Base-by-base conservation (phyloP, 257 asterid species). In the Rauvolfia tetraphylla region DNA sequence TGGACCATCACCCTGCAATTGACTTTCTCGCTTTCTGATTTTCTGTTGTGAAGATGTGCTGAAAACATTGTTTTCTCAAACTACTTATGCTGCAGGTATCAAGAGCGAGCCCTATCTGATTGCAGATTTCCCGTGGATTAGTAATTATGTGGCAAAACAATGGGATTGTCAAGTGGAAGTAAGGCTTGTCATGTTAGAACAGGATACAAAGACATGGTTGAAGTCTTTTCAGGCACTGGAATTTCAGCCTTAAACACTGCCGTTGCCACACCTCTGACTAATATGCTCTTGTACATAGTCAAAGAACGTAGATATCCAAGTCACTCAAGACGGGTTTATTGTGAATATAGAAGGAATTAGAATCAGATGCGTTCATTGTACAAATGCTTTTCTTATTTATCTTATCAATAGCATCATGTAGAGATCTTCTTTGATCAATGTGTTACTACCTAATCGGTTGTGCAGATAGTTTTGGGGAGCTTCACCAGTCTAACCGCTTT, bases 91-190 rank as follows among this genome's bases (percentile, higher is more conserved):
- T 88, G 90, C 90, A 89, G 97, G 93, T 83, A 73, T 91, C 96
- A 57, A 91, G 93, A 86, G 94, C 94, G 72, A 93, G 98, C 84
- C 97, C 96, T 57, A 88, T 90, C 76, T 89, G 89, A 83, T 38
- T 29, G 68, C 25, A 57, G 58, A 17, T 36, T 7, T 11, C 17
- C 1, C 11, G 17, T 46, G 11, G 6, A 1, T 3, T 1, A 11
- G 53, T 41, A 8, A 41, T 41, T 41, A 41, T 9, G 4, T 41
- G 4, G 46, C 6, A 41, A 41, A 41, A 41, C 46, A 41, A 8
- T 41, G 46, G 8, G 46, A 41, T 41, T 41, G 46, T 41, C 3
- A 48, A 11, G 53, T 39, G 29, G 22, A 34, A 34, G 17, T 48
- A 20, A 53, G 58, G 68, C 38, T 61, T 41, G 3, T 20, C 33